phyloP scores from a whole-genome alignment of 257 asterid species.

The Gentiana straminea region DNA sequence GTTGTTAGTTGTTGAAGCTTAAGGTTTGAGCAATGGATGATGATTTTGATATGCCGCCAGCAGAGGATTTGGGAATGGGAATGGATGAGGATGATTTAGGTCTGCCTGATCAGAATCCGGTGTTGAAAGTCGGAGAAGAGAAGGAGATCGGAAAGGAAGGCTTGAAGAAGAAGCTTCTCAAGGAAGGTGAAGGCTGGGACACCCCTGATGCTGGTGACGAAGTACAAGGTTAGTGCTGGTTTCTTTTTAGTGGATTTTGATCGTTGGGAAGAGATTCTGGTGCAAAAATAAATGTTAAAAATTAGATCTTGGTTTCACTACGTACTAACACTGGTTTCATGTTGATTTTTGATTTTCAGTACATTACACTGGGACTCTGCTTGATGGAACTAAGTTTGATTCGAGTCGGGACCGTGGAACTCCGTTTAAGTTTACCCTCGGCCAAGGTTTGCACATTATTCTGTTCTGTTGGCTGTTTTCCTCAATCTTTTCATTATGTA shows the following conservation, averaged over 20 bases:
- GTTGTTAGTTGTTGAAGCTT: not conserved
- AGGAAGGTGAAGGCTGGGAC: slow-evolving; percentile 42
- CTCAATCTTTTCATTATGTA: too few species aligned
- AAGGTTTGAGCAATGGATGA: slow-evolving; percentile 16
- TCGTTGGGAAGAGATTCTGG: too few species aligned
- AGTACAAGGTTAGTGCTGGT: slow-evolving; percentile 26
- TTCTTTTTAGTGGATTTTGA: not conserved
- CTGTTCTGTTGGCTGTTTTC: too few species aligned
- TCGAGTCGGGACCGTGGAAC: slow-evolving; percentile 44
- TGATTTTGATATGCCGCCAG: slow-evolving; percentile 35
- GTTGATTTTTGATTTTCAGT: slow-evolving; percentile 16
- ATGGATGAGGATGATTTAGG: slow-evolving; percentile 30
- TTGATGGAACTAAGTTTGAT: slow-evolving; percentile 50
- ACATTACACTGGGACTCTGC: slow-evolving; percentile 45
- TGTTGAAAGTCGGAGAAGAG: slow-evolving; percentile 39
- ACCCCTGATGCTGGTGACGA: slow-evolving; percentile 47
- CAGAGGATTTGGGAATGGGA: slow-evolving; percentile 16
- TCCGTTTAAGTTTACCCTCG: slow-evolving; percentile 46
- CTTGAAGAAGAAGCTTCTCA: slow-evolving; percentile 43
- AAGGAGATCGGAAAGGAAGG: slow-evolving; percentile 43
- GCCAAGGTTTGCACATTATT: slow-evolving; percentile 29
- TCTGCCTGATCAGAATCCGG: slow-evolving; percentile 25
- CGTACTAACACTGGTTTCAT: not conserved
- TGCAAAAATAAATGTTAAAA: too few species aligned
- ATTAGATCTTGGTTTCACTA: not conserved